Conservation (phyloP, 345 rosid species). For the Noccaea caerulescens region DNA sequence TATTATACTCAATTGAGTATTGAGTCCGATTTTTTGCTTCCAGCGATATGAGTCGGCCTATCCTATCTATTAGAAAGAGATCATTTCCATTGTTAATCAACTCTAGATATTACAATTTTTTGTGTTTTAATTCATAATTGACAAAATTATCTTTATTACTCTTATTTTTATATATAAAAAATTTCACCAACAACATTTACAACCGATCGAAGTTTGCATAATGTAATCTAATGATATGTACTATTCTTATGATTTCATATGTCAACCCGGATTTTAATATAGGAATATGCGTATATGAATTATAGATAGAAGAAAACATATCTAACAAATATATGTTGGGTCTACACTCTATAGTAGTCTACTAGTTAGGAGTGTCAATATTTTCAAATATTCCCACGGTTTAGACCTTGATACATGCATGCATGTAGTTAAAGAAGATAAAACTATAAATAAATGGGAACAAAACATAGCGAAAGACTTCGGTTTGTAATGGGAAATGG, state of each 20-base stretch:
- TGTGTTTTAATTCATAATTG: too few relatives aligned
- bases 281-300: not conserved
- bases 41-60: too few relatives aligned
- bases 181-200: too few relatives aligned
- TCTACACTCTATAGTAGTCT: not conserved
- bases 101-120: too few relatives aligned
- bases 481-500: not conserved
- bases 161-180: too few relatives aligned
- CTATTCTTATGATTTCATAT: not conserved
- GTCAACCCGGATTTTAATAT: not conserved
- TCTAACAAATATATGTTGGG: not conserved
- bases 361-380: not conserved
- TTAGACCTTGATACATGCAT: not conserved
- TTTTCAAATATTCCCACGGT: not conserved
- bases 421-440: not conserved
- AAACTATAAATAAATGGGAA: not conserved
- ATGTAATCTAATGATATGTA: too few relatives aligned
- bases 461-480: not conserved
- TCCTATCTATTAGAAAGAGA: too few relatives aligned
- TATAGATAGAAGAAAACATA: not conserved
- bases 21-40: too few relatives aligned
- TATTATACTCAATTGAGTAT: not conserved
- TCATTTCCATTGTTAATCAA: too few relatives aligned
- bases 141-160: too few relatives aligned
- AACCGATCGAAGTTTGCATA: too few relatives aligned